A percentile compares a stretch with the other conserved stretches of the same genome.
Evolutionary conservation across 768 basidiomycete species (phyloP).

Genomic region (Xerocomellus dryophilus): DNA sequence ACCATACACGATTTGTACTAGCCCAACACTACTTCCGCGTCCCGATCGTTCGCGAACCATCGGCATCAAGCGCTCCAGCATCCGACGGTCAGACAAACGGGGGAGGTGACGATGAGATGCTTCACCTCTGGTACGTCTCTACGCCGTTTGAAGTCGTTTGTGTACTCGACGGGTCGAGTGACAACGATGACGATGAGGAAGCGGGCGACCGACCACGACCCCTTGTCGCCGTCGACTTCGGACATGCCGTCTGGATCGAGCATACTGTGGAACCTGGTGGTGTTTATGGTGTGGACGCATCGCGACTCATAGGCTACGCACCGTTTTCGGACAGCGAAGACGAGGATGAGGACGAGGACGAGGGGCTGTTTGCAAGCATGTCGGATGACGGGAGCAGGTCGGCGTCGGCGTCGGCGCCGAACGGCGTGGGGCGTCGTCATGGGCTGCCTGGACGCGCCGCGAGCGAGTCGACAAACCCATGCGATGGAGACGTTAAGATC

Average conservation of each 20-base stretch:
- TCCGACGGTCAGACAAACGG: neutral
- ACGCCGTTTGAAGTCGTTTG: conserved; percentile 72
- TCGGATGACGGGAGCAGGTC: conserved; percentile 9
- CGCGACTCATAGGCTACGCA: conserved; percentile 28
- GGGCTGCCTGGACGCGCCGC: neutral
- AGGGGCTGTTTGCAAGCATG: conserved; percentile 1
- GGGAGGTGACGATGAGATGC: conserved; percentile 50
- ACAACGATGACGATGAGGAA: conserved; percentile 34
- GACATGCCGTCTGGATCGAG: conserved; percentile 83
- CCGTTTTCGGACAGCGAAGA: conserved; percentile 28
- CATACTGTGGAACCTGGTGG: conserved; percentile 39
- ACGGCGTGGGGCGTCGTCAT: neutral
- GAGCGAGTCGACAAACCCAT: conserved; percentile 12
- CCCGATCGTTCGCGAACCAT: conserved; percentile 41
- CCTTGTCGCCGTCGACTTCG: conserved; percentile 82
- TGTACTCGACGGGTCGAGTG: conserved; percentile 44
- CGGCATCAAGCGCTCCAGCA: conserved; percentile 5
- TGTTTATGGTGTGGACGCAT: conserved; percentile 28
- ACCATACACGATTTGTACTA: conserved; percentile 59
- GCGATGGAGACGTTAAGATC: conserved; percentile 19
- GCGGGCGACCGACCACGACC: conserved; percentile 54
- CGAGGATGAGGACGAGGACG: conserved; percentile 26
- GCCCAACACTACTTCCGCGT: conserved; percentile 77
- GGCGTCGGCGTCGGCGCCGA: neutral
- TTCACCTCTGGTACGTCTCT: conserved; percentile 69